Conservation (phyloP, 352 stramenopile species). For the Phytopythium helicoides region DNA sequence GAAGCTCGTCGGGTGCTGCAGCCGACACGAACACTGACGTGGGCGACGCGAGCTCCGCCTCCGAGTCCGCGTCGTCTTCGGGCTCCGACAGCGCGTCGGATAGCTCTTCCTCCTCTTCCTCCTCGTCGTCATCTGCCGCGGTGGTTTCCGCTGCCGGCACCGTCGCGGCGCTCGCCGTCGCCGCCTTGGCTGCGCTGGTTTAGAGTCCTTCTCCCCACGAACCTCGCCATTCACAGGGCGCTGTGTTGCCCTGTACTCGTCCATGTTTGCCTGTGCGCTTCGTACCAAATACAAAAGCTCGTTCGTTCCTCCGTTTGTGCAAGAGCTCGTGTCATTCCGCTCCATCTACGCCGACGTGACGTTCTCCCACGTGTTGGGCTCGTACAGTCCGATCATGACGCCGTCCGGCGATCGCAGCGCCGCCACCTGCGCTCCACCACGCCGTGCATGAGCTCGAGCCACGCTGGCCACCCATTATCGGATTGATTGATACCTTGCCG, state of each 20-base stretch:
- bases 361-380: constrained; percentile 86
- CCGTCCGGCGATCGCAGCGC: constrained; percentile 86
- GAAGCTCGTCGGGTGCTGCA: neutral
- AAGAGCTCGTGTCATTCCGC: too few species aligned
- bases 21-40: neutral
- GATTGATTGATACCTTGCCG: constrained; percentile 53
- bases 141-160: neutral
- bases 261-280: too few species aligned
- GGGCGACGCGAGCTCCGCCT: neutral
- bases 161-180: neutral
- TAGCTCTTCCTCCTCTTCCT: neutral
- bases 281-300: too few species aligned
- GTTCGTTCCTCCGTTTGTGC: too few species aligned
- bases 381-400: constrained; percentile 92
- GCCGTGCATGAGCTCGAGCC: constrained; percentile 2
- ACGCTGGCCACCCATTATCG: neutral
- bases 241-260: too few species aligned
- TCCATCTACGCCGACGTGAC: constrained; percentile 48
- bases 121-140: neutral
- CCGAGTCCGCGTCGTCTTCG: neutral
- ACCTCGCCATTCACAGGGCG: neutral
- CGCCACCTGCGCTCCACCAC: constrained; percentile 50
- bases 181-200: neutral
- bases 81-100: neutral
- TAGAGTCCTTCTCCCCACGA: neutral